Conservation (phyloP, 768 basidiomycete species). For the Mycena kentingensis region DNA sequence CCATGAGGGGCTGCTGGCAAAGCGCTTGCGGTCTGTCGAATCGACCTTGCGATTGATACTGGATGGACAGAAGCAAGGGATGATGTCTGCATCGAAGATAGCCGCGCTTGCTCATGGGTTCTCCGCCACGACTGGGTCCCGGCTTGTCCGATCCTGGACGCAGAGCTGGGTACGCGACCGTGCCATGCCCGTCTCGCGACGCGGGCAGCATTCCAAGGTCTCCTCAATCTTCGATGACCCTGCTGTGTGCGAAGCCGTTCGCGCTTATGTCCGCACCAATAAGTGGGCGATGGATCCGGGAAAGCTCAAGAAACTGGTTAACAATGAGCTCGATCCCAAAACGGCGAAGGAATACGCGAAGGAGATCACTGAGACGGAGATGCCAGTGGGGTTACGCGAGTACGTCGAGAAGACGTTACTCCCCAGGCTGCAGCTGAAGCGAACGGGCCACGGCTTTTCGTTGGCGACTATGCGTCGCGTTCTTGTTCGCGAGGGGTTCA, state of each 20-base stretch:
- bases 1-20: conserved; percentile 20
- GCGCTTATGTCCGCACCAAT: conserved; percentile 21
- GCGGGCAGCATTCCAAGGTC: conserved; percentile 17
- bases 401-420: conserved; percentile 23
- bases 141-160: conserved; percentile 14
- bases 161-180: conserved; percentile 11
- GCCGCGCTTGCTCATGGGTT: conserved; percentile 24
- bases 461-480: conserved; percentile 21
- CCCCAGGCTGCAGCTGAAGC: conserved; percentile 11
- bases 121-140: conserved; percentile 14
- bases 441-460: conserved; percentile 22
- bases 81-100: conserved; percentile 21
- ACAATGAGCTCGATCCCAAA: conserved; percentile 13
- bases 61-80: conserved; percentile 7
- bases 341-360: conserved; percentile 18
- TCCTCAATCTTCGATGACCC: conserved; percentile 21
- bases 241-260: conserved; percentile 13
- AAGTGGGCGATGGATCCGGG: conserved; percentile 27
- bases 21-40: conserved; percentile 18
- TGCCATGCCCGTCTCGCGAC: conserved; percentile 11
- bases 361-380: conserved; percentile 16
- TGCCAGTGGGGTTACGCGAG: conserved; percentile 24
- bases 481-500: conserved; percentile 19
- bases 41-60: conserved; percentile 15
- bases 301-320: conserved; percentile 18